phyloP scores from a whole-genome alignment of 2,329 filamentous ascomycete species.

The Ceratocystis huliohia region DNA sequence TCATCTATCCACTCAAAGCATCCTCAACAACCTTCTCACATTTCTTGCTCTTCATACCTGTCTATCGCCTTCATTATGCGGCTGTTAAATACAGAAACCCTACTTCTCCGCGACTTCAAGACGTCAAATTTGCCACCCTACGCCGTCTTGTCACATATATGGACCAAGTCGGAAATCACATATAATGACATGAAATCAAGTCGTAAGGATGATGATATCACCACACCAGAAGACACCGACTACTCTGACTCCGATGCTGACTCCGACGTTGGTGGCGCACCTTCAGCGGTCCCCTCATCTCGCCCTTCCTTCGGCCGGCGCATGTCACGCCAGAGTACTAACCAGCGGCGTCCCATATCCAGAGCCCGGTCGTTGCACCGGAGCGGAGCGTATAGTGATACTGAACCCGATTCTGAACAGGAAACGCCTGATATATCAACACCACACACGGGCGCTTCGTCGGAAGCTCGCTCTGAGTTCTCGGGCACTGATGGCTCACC shows the following conservation, averaged over 20 bases:
- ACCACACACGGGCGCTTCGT: conserved; percentile 9
- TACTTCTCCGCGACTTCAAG: conserved; percentile 18
- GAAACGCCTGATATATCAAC: conserved; percentile 3
- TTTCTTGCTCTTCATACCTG: not conserved
- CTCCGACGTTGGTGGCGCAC: conserved; percentile 6
- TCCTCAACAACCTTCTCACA: not conserved
- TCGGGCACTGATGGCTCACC: conserved; percentile 9
- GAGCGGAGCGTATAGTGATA: conserved; percentile 15
- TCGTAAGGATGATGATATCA: conserved; percentile 3
- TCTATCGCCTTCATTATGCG: conserved; percentile 13
- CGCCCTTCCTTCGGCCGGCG: conserved; percentile 1
- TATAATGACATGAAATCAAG: conserved; percentile 16
- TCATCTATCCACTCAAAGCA: not conserved
- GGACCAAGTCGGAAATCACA: conserved; percentile 15
- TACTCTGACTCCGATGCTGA: conserved; percentile 1
- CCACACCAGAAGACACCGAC: conserved; percentile 14
- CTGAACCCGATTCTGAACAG: conserved; percentile 11
- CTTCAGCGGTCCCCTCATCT: not conserved
- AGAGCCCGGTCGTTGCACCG: conserved; percentile 3
- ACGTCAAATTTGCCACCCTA: conserved; percentile 13
- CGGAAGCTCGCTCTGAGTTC: conserved; percentile 14
- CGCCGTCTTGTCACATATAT: conserved; percentile 17
- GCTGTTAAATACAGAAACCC: conserved; percentile 17
- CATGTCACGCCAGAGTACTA: conserved; percentile 2
- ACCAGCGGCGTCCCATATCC: conserved; percentile 1